Base-by-base conservation (phyloP, 352 stramenopile genomes). In the Globisporangium rhizosaccharum region DNA sequence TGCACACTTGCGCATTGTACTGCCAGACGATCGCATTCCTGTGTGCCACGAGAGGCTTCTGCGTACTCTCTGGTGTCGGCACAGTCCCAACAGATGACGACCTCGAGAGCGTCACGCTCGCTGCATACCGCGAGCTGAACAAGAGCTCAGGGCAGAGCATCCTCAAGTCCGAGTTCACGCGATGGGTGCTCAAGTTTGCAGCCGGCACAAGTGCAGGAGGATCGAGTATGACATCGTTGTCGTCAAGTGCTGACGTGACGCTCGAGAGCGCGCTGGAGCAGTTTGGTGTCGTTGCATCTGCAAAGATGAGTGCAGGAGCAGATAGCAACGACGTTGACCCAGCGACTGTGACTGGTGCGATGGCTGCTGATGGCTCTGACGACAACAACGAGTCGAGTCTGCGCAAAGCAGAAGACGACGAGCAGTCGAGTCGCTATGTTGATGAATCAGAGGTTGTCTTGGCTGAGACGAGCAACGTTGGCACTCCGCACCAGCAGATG, bases 21-120 rank as follows among this genome's bases (percentile, higher is more conserved):
- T 12, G 11, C 0, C 58, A 89, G 79, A 90, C 78, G 46, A 88
- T 90, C 51, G 51, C 70, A 33, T 77, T 88, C 36, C 62, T 90
- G 25, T 88, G 81, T 52, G 71, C 72, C 11, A 60, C 73, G 12
- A 74, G 81, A 20, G 81, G 78, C 0, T 73, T 77, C 56, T 76
- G 67, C 30, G 73, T 87, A 15, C 73, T 87, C 48, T 67, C 75
- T 14, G 75, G 70, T 0, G 56, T 82, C 6, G 76, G 78, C 10
- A 51, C 37, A 12, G 61, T 84, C 8, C 81, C 78, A 2, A 67
- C 65, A 0, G 81, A 90, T 46, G 81, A 90, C 54, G 68, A 72
- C n/a, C 54, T 90, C 10, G 81, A 90, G 53, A 58, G 61, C 15
- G 36, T 82, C 28, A 86, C 78, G 28, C 59, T 88, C 2, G 70